Evolutionary conservation across 208 protist genomes (phyloP).

Genomic region (Leishmania tropica): DNA sequence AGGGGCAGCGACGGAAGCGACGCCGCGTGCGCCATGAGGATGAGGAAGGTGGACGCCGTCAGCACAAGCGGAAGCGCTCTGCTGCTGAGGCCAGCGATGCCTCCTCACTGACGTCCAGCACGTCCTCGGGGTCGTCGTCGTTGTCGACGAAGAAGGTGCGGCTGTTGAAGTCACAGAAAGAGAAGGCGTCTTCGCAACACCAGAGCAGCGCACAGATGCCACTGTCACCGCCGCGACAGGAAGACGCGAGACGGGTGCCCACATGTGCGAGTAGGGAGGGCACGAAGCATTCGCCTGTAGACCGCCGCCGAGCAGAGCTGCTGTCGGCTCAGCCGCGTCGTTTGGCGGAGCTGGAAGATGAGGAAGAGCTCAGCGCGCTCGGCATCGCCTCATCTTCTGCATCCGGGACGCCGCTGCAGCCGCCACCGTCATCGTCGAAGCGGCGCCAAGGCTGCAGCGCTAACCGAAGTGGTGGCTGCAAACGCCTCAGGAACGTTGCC

Average conservation of each 20-base stretch:
- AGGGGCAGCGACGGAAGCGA: neutral
- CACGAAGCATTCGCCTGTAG: neutral
- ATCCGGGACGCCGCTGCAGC: neutral
- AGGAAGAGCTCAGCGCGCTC: constrained; percentile 6
- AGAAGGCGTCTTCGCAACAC: neutral
- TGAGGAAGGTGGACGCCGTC: neutral
- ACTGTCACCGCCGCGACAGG: neutral
- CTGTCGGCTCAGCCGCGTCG: neutral
- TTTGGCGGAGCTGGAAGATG: neutral
- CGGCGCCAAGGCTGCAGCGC: neutral
- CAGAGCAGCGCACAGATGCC: neutral
- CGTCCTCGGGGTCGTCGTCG: neutral
- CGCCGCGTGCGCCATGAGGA: constrained; percentile 7
- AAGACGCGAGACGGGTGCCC: neutral
- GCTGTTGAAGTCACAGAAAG: too few species aligned
- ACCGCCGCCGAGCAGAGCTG: neutral
- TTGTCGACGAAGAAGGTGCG: neutral
- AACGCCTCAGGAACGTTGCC: constrained; percentile 15
- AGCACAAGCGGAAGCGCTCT: neutral
- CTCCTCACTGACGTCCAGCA: neutral
- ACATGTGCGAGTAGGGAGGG: neutral
- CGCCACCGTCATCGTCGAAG: neutral
- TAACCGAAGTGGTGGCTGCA: neutral
- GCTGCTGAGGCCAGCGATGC: neutral
- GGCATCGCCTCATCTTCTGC: constrained; percentile 2